Conservation (phyloP, 306 rosid genomes). For the Pyrus pyrifolia region DNA sequence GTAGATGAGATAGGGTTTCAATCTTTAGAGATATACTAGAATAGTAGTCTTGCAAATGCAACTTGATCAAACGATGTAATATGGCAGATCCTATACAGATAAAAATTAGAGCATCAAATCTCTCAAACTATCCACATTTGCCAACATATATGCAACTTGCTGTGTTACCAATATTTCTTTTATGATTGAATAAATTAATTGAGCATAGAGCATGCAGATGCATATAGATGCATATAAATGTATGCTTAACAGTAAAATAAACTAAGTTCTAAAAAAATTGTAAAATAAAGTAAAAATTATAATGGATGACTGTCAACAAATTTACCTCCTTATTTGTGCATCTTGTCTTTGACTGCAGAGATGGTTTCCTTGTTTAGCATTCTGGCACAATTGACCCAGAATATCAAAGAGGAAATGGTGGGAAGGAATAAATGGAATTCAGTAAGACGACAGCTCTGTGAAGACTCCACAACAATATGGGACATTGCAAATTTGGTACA, state of each 20-base stretch:
- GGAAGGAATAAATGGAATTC: constrained; percentile 9
- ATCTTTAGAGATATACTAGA: constrained; percentile 7
- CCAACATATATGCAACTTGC: constrained; percentile 5
- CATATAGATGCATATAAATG: background rate
- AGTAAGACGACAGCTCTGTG: background rate
- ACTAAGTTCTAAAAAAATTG: background rate
- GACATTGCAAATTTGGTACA: background rate
- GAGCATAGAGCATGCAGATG: background rate
- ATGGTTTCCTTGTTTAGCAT: background rate
- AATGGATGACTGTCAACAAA: background rate
- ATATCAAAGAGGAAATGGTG: background rate
- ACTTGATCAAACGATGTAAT: constrained; percentile 32
- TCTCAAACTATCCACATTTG: constrained; percentile 14
- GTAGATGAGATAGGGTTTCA: background rate
- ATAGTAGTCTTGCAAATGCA: constrained; percentile 8
- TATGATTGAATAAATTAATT: background rate
- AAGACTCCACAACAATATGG: background rate
- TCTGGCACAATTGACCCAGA: background rate
- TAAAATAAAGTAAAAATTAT: background rate
- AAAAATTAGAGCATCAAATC: constrained; percentile 10
- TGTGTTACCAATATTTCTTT: background rate
- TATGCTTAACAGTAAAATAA: background rate
- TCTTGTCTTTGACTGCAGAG: constrained; percentile 7
- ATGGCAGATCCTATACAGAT: constrained; percentile 16
- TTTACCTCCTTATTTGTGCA: constrained; percentile 7